Evolutionary conservation across 345 rosid genomes (phyloP).

Genomic region (Salix brachista): DNA sequence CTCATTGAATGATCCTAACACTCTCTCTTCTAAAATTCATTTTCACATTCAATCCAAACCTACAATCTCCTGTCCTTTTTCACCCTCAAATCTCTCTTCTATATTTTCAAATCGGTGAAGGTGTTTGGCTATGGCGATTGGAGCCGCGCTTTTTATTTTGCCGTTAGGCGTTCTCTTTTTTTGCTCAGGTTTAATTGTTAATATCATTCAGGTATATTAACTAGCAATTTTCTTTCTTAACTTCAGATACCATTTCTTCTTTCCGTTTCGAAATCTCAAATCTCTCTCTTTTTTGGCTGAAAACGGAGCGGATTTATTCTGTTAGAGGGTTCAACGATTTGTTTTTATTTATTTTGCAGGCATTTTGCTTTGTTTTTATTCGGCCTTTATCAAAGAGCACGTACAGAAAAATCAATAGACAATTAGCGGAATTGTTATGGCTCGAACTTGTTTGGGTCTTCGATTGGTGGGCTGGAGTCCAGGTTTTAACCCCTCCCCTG

Average conservation of each 20-base stretch:
- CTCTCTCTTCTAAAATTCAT: neutral
- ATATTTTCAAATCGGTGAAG: neutral
- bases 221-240: neutral
- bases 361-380: conserved; percentile 21
- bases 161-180: conserved; percentile 30
- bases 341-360: conserved; percentile 9
- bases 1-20: neutral
- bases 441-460: conserved; percentile 33
- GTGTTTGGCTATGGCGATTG: conserved; percentile 14
- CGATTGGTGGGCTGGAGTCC: conserved; percentile 35
- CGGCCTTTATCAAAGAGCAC: conserved; percentile 29
- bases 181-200: conserved; percentile 22
- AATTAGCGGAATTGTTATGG: conserved; percentile 27
- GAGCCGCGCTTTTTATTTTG: conserved; percentile 20
- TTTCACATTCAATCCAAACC: neutral
- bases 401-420: conserved; percentile 26
- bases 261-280: neutral
- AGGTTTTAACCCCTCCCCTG: conserved; percentile 3
- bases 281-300: neutral
- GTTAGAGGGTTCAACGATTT: neutral
- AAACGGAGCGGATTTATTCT: neutral
- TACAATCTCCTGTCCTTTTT: neutral
- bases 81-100: neutral
- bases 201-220: conserved; percentile 25
- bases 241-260: neutral